Base-by-base conservation (phyloP, 306 rosid species). In the Acacia confusa region DNA sequence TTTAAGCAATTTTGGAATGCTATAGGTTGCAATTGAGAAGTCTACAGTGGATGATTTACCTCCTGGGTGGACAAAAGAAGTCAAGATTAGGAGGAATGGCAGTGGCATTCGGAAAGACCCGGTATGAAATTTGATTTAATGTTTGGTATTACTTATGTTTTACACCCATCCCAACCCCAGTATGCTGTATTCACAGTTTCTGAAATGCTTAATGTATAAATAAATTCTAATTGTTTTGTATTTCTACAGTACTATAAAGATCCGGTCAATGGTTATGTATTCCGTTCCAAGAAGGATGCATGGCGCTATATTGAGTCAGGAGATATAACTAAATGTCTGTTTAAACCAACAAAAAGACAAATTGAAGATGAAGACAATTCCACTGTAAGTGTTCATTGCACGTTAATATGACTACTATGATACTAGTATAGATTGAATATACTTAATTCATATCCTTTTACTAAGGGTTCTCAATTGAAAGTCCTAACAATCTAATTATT, bases 41-140 rank as follows among this genome's bases (percentile, higher is more conserved):
- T 74, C 84, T 36, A 44, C 72, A 52, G 89, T 30, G 72, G 92
- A 91, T 76, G 97, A 90, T 88, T 84, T 94, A 81, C 97, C 98
- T 20, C 87, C 91, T 52, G 97, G 97, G 67, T 92, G 97, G 97
- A 87, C 78, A 72, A 84, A 86, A 82, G 92, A 90, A 86, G 83
- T 87, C 81, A 94, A 83, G 87, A 86, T 85, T 77, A 83, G 70
- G 84, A 84, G 76, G 88, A 84, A 43, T 28, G 25, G 77, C 58
- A 79, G 78, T 41, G 90, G 86, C 84, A 70, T 40, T 14, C 70
- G 45, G 86, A 87, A 87, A 84, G 86, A 84, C 78, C 82, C 78
- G 82, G 90, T 87, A 79, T 79, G 90, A 38, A 76, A 52, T 74
- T 77, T 81, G 53, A 68, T 63, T 83, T 78, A 24, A 73, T 81